Base-by-base conservation (phyloP, 441 rosid species). In the Brassica balearica region DNA sequence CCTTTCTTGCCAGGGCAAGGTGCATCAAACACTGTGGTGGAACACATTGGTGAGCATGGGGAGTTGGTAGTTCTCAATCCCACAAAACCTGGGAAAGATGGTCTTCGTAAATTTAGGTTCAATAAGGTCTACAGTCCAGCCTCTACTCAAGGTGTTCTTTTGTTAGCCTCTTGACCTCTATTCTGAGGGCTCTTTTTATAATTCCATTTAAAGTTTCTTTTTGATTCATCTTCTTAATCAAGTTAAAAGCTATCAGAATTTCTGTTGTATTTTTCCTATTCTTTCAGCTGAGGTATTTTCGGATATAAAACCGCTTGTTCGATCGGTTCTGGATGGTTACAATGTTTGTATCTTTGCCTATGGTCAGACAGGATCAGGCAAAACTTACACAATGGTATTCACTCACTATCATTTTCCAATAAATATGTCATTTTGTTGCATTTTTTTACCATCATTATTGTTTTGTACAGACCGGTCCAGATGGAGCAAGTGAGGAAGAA, bases 31-130 rank as follows among this genome's bases (percentile, higher is more conserved):
- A 81, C 95, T 15, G 83, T 80, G n/a, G 71, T 93, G 2, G 97
- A 95, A 46, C 69, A 72, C 80, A 85, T 88, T 43, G 90, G 98
- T 62, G 92, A 93, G n/a, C 83, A 86, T 76, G 97, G 99, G 14
- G 94, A 92, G 77, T 46, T 95, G 77, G 82, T 84, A 64, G 81
- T 92, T 61, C 80, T 83, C 36, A 95, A 92, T 83, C 96, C 96
- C 70, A 78, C 94, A 46, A 95, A 87, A 85, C 92, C 82, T 63
- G 99, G 97, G 77, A 95, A 89, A 85, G 98, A 95, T 15, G 89
- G 88, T 48, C 86, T 80, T 10, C 82, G 91, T 6, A 68, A 86
- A 77, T 95, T 95, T 68, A 85, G 83, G 88, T 95, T 95, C 77
- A 95, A 90, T 63, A 92, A 87, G 85, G 89, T 91, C 79, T 95